Conservation (phyloP, 257 asterid species). For the Solanum medicagineum region DNA sequence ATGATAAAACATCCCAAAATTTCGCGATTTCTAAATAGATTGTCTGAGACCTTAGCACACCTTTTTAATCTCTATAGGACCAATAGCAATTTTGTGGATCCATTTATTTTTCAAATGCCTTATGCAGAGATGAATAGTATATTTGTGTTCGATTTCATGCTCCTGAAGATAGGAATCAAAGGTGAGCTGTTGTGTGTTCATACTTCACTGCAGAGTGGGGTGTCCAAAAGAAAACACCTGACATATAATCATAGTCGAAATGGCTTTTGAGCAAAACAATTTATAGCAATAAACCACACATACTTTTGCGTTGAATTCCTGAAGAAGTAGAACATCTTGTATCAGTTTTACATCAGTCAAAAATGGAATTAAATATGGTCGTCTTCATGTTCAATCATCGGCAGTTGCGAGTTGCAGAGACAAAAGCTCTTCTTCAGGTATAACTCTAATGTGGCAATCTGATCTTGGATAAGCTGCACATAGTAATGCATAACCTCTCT, state of each 20-base stretch:
- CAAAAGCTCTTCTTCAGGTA: constrained; percentile 84
- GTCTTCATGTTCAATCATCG: constrained; percentile 39
- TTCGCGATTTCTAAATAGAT: neutral
- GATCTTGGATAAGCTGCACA: constrained; percentile 84
- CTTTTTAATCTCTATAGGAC: neutral
- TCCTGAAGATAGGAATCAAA: neutral
- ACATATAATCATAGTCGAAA: neutral
- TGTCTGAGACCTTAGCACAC: neutral
- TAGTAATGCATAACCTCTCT: constrained; percentile 64
- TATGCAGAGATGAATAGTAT: neutral
- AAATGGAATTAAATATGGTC: neutral
- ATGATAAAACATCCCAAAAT: neutral
- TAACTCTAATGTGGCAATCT: constrained; percentile 63
- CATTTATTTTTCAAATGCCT: neutral
- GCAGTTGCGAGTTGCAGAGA: constrained; percentile 92
- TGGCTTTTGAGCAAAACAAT: neutral
- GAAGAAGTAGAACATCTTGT: neutral
- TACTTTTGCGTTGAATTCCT: neutral
- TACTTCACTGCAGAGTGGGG: neutral
- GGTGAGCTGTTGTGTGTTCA: neutral
- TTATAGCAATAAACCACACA: neutral
- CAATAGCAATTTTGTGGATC: neutral
- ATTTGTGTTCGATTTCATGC: neutral
- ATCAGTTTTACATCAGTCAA: neutral
- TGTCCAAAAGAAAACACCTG: neutral